Evolutionary conservation across 2,329 filamentous ascomycete species (phyloP).

Genomic region (Calonectria henricotiae): DNA sequence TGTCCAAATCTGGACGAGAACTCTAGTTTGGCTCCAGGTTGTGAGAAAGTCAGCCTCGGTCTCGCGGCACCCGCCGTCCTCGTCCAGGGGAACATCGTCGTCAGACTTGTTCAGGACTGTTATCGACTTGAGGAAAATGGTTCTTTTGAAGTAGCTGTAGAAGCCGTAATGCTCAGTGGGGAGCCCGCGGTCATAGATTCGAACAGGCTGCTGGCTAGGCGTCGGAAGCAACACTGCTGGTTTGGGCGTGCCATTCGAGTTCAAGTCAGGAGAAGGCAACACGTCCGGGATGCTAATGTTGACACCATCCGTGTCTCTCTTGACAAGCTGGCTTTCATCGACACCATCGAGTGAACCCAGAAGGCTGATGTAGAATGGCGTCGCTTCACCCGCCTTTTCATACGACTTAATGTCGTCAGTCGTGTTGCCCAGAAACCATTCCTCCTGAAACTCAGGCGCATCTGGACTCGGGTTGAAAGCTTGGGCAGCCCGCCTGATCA

Average conservation of each 20-base stretch:
- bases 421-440: constrained; percentile 87
- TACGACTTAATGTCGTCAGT: constrained; percentile 80
- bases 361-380: constrained; percentile 90
- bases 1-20: constrained; percentile 79
- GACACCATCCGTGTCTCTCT: constrained; percentile 43
- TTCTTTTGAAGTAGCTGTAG: constrained; percentile 92
- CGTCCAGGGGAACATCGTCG: constrained; percentile 65
- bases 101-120: constrained; percentile 64
- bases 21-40: constrained; percentile 74
- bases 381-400: constrained; percentile 86
- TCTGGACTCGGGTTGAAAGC: constrained; percentile 69
- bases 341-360: constrained; percentile 65
- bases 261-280: constrained; percentile 76
- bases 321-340: constrained; percentile 50
- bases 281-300: constrained; percentile 57
- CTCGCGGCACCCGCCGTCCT: constrained; percentile 70
- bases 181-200: constrained; percentile 87
- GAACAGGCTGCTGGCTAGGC: constrained; percentile 82
- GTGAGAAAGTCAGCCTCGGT: constrained; percentile 71
- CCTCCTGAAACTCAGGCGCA: constrained; percentile 78
- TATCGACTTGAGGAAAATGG: constrained; percentile 82
- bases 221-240: constrained; percentile 81
- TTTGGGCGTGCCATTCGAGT: constrained; percentile 80
- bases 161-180: constrained; percentile 92
- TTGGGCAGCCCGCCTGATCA: constrained; percentile 44